phyloP scores from a whole-genome alignment of 148 eudicot genomes.

The Nepenthes gracilis region DNA sequence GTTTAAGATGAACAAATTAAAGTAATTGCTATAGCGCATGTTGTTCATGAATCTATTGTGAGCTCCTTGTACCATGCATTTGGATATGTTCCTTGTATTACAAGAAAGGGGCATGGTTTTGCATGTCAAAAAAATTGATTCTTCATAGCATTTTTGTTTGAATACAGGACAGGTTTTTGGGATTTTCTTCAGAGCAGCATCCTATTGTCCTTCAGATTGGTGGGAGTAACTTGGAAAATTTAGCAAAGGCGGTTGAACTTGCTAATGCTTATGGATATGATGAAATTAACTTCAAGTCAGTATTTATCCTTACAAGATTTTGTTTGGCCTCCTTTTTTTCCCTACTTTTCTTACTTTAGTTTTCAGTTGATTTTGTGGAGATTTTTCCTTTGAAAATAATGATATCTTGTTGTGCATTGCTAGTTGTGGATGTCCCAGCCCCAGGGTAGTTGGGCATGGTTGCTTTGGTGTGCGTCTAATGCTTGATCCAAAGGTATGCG shows the following conservation, averaged over 20 bases:
- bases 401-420: slow-evolving; percentile 8
- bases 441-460: slow-evolving; percentile 93
- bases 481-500: slow-evolving; percentile 93
- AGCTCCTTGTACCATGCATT: too few species aligned
- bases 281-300: slow-evolving; percentile 90
- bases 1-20: too few species aligned
- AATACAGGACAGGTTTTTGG: slow-evolving; percentile 80
- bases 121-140: slow-evolving; percentile 1
- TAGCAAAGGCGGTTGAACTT: slow-evolving; percentile 78
- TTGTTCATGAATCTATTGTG: too few species aligned
- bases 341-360: slow-evolving; percentile 5
- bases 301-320: not conserved
- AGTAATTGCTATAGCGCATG: too few species aligned
- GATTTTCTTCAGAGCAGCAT: slow-evolving; percentile 76
- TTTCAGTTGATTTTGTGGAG: not conserved
- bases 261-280: slow-evolving; percentile 84
- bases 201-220: slow-evolving; percentile 98
- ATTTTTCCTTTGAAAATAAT: slow-evolving; percentile 7
- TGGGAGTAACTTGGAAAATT: slow-evolving; percentile 77
- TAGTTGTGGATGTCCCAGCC: slow-evolving; percentile 99
- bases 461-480: slow-evolving; percentile 90
- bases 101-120: too few species aligned
- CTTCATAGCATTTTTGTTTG: slow-evolving; percentile 3
- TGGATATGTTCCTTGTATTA: too few species aligned
- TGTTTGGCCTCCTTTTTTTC: slow-evolving; percentile 2